Base-by-base conservation (phyloP, 805 yeast species). In the Lipomyces orientalis region DNA sequence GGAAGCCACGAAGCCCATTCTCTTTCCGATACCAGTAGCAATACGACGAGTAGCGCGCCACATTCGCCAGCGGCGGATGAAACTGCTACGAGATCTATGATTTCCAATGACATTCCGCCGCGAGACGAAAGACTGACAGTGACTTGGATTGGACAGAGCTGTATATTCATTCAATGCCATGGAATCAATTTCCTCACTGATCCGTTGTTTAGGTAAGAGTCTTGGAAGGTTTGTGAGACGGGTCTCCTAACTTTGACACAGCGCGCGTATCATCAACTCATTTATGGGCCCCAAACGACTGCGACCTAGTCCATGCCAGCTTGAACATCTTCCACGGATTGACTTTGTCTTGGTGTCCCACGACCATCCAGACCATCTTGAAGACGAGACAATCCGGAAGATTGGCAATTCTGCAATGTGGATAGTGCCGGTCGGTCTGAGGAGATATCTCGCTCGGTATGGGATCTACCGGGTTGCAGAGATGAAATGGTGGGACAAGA, bases 81-180 rank as follows among this genome's bases (percentile, higher is more conserved):
- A 4, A 57, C 66, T 9, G 25, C 60, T 29, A 22, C 54, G 25
- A 51, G 49, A 22, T 9, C 46, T 6, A 16, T 29, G 46, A 33
- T 37, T 64, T 56, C 58, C 29, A 33, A 56, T 12, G 69, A 33
- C n/a, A 39, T 69, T 1, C 85, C 87, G 0, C 61, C 72, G 1
- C 61, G 84, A 2, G 64, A 76, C 10, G 80, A 85, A 34, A 82
- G 89, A 72, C 68, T 90, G 73, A 82, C 90, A 1, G 85, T 89
- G 74, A 92, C 97, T 0, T 94, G 98, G 98, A 78, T 94, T 54
- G 98, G 98, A 3, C 98, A 94, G 76, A 89, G 95, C 65, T 93
- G 97, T 77, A 85, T 93, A 1, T 84, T 86, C 62, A 81, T 93
- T 3, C 92, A 90, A 74, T 77, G 92, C 1, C 84, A 89, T 4